Conservation (phyloP, 768 basidiomycete genomes). For the Tubosaeta brunneosetosa region DNA sequence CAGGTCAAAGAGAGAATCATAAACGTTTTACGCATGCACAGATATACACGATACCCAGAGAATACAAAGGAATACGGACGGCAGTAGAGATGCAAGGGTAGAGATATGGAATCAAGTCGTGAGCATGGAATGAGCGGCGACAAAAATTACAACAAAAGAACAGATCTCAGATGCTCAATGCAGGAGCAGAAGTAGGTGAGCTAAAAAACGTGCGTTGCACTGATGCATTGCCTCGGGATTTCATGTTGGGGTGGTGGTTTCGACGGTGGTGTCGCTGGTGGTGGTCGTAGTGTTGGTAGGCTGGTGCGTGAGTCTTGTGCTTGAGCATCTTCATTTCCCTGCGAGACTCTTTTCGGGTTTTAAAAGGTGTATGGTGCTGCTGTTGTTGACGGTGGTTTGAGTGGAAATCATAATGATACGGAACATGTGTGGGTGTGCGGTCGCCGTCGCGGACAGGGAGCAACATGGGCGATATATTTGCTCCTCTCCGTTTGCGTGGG, state of each 20-base stretch:
- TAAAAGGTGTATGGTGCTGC: conserved; percentile 35
- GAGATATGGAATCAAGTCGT: conserved; percentile 5
- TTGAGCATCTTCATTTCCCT: conserved; percentile 66
- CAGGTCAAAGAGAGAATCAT: neutral
- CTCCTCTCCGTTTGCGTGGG: conserved; percentile 27
- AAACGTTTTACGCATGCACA: conserved; percentile 9
- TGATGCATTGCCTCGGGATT: conserved; percentile 51
- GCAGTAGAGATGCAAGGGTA: conserved; percentile 11
- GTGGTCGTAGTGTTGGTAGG: conserved; percentile 35
- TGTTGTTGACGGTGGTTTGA: conserved; percentile 37
- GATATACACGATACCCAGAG: conserved; percentile 23
- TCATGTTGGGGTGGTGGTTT: conserved; percentile 63
- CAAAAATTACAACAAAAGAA: conserved; percentile 21
- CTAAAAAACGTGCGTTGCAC: conserved; percentile 47
- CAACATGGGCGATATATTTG: conserved; percentile 48
- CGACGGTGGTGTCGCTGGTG: conserved; percentile 48
- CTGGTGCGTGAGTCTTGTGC: conserved; percentile 49
- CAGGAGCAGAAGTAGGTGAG: conserved; percentile 27
- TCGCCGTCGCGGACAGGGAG: conserved; percentile 53
- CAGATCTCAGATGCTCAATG: conserved; percentile 24
- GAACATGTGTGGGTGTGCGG: conserved; percentile 46
- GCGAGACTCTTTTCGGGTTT: conserved; percentile 59
- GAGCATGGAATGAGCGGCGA: conserved; percentile 5
- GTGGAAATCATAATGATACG: conserved; percentile 30
- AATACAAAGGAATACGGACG: conserved; percentile 11